Base-by-base conservation (phyloP, 2,329 filamentous ascomycete genomes). In the Pyricularia sp. region DNA sequence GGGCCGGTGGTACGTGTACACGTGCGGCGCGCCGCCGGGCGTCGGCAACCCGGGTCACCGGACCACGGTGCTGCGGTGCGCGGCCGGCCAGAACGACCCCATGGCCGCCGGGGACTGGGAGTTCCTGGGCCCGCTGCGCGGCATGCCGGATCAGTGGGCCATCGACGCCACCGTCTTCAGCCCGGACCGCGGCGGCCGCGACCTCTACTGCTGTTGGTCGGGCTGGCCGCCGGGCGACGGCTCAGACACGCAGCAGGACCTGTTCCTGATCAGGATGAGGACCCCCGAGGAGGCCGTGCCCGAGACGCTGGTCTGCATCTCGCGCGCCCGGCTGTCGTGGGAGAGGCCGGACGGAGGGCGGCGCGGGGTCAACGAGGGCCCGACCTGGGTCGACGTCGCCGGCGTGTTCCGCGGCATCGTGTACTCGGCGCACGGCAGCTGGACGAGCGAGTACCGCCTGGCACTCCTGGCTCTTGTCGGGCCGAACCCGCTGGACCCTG, bases 1-100 rank as follows among this genome's bases (percentile, higher is more conserved):
- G 55, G 81, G 81, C 0, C 79, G 79, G 26, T 87, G 85, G 85
- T 87, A 85, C 74, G 78, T 86, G 70, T 86, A 86, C 74, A 70
- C 69, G 31, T 69, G 69, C 20, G 69, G 67, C 11, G 68, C 65
- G 30, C 68, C 68, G 10, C 69, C 68, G 2, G 68, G 28, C 25
- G 66, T 66, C 6, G 69, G 69, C 42, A 69, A 70, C 61, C 28
- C 67, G 23, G 72, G 71, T 59, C 26, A 69, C 68, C 66, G 58
- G 23, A 61, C 58, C 23, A 61, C 58, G n/a, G 58, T 61, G 14
- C 58, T 61, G n/a, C 58, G 58, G 58, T 61, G 58, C 58, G 58
- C 58, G 58, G 58, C 58, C 14, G 58, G 58, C 4, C 58, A 61
- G 23, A 25, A 23, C n/a, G 58, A 61, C 58, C 58, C 58, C 58